phyloP scores from a whole-genome alignment of 1,284 basidiomycete genomes.

The Marasmius fiardii region DNA sequence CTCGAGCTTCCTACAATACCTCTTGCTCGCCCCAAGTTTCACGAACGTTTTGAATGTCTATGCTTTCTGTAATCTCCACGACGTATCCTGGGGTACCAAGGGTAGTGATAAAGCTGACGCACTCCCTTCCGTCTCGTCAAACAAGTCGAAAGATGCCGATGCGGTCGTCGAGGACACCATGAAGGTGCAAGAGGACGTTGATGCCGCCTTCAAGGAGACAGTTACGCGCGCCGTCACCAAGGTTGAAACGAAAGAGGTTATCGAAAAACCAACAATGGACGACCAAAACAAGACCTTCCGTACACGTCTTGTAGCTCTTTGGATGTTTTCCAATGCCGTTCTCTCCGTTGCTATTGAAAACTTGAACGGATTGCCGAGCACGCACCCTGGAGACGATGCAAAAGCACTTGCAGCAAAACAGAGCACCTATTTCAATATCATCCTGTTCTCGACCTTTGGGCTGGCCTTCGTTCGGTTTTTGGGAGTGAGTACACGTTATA shows the following conservation, averaged over 20 bases:
- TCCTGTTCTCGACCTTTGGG: slow-evolving; percentile 88
- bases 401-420: slow-evolving; percentile 54
- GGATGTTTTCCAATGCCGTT: slow-evolving; percentile 83
- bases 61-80: slow-evolving; percentile 93
- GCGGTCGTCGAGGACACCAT: slow-evolving; percentile 83
- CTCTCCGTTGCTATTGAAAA: slow-evolving; percentile 84
- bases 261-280: slow-evolving; percentile 86
- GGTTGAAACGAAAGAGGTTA: slow-evolving; percentile 61
- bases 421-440: slow-evolving; percentile 78
- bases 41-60: slow-evolving; percentile 95
- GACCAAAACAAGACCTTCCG: slow-evolving; percentile 94
- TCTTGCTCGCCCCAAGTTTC: slow-evolving; percentile 87
- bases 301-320: slow-evolving; percentile 80
- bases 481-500: slow-evolving; percentile 58
- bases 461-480: slow-evolving; percentile 79
- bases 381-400: slow-evolving; percentile 37
- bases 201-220: slow-evolving; percentile 91
- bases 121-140: slow-evolving; percentile 87
- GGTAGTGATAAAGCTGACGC: slow-evolving; percentile 95
- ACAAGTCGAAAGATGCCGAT: slow-evolving; percentile 75
- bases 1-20: slow-evolving; percentile 93
- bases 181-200: slow-evolving; percentile 83
- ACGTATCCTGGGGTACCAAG: slow-evolving; percentile 94
- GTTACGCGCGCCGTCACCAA: slow-evolving; percentile 91
- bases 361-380: slow-evolving; percentile 68